Conservation (phyloP, 257 asterid genomes). For the Solanum habrochaites region DNA sequence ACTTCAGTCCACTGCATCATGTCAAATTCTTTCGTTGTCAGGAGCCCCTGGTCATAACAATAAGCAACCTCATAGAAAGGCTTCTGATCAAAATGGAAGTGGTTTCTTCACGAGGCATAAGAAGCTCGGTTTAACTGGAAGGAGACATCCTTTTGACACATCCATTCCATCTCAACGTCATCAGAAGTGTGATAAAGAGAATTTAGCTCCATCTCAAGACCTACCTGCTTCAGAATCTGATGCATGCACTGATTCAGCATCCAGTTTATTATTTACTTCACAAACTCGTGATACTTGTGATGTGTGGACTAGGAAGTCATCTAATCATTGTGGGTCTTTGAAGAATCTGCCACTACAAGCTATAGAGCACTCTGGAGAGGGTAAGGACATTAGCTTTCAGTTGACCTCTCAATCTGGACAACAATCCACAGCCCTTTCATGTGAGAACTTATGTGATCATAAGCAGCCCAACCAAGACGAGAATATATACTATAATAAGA, state of each 20-base stretch:
- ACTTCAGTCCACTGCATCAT: not conserved
- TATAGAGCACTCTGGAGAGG: constrained; percentile 6
- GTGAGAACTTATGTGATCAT: constrained; percentile 5
- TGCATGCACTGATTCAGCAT: not conserved
- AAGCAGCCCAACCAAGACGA: constrained; percentile 15
- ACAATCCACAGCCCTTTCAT: not conserved
- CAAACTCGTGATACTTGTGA: constrained; percentile 1
- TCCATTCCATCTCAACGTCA: constrained; percentile 4
- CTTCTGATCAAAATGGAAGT: constrained; percentile 8
- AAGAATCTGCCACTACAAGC: constrained; percentile 16
- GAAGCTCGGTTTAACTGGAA: constrained; percentile 29
- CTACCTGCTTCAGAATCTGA: constrained; percentile 3
- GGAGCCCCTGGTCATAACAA: not conserved
- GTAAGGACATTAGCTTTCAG: not conserved
- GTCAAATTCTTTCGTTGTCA: not conserved
- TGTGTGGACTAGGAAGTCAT: not conserved
- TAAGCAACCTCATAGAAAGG: constrained; percentile 5
- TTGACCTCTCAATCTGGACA: constrained; percentile 9
- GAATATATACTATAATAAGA: not conserved
- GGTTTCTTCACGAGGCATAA: constrained; percentile 12
- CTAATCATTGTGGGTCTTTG: not conserved
- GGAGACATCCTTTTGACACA: constrained; percentile 8
- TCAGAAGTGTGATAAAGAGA: constrained; percentile 30
- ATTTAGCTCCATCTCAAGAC: constrained; percentile 14
- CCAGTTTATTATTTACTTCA: constrained; percentile 4